Percentiles rank a stretch among this genome's conserved stretches.
Conservation (phyloP, 2,329 filamentous ascomycete species). For the Metarhizium robertsii region DNA sequence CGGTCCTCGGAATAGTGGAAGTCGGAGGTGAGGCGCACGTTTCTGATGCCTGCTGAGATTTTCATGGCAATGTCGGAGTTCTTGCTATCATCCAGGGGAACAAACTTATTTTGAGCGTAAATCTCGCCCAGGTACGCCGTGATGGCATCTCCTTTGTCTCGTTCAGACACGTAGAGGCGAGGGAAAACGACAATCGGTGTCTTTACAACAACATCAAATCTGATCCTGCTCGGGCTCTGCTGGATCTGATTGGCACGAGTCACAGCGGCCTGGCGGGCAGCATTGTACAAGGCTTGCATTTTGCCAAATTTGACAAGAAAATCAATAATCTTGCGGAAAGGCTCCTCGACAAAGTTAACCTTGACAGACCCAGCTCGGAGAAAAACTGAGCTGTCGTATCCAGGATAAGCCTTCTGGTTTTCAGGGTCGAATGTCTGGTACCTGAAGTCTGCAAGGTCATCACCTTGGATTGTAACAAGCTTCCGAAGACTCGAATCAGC, state of each 20-base stretch:
- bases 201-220: slow-evolving; percentile 87
- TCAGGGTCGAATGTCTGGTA: slow-evolving; percentile 89
- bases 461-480: slow-evolving; percentile 87
- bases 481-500: slow-evolving; percentile 73
- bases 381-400: slow-evolving; percentile 87
- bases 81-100: slow-evolving; percentile 69
- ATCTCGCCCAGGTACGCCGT: slow-evolving; percentile 96
- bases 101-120: slow-evolving; percentile 90
- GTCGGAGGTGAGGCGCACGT: slow-evolving; percentile 81
- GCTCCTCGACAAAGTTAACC: slow-evolving; percentile 93
- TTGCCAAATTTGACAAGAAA: slow-evolving; percentile 98
- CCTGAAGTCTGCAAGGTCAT: slow-evolving; percentile 91
- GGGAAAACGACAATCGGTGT: slow-evolving; percentile 97
- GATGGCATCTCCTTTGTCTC: slow-evolving; percentile 66
- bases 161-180: slow-evolving; percentile 60
- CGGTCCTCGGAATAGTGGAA: slow-evolving; percentile 68
- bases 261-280: slow-evolving; percentile 85
- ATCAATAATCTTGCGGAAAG: slow-evolving; percentile 94
- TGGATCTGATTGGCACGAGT: slow-evolving; percentile 91
- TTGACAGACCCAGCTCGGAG: slow-evolving; percentile 91
- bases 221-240: slow-evolving; percentile 79
- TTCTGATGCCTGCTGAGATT: slow-evolving; percentile 81
- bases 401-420: slow-evolving; percentile 66
- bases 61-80: slow-evolving; percentile 74
- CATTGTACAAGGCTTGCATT: slow-evolving; percentile 99